These are phyloP conservation scores for Phoma herbarum DNA, from an alignment of 2,329 filamentous ascomycete genomes.

Conservation along the genomic window DNA sequence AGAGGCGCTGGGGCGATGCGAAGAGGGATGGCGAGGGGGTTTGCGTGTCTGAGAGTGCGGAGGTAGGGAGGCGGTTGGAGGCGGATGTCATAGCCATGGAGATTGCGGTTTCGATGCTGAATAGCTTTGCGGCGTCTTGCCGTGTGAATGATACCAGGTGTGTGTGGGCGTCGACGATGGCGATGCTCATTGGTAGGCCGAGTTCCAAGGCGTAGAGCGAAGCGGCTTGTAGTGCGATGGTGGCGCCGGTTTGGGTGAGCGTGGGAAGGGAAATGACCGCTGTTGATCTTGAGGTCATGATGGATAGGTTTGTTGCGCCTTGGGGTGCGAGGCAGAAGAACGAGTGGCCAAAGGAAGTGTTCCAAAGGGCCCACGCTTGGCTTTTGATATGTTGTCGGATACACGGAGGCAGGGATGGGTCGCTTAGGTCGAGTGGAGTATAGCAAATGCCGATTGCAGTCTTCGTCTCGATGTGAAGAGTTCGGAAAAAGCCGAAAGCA, in stretches of 20 bases:
- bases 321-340: too few species aligned
- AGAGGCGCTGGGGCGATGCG: slow-evolving; percentile 59
- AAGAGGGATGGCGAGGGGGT: slow-evolving; percentile 57
- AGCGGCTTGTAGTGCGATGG: slow-evolving; percentile 40
- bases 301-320: too few species aligned
- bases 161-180: slow-evolving; percentile 54
- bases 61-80: slow-evolving; percentile 61
- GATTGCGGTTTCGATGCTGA: slow-evolving; percentile 66
- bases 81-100: slow-evolving; percentile 67
- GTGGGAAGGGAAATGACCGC: slow-evolving; percentile 34
- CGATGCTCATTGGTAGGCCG: slow-evolving; percentile 56
- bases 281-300: slow-evolving; percentile 27
- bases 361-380: background rate
- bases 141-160: slow-evolving; percentile 58
- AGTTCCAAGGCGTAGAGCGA: slow-evolving; percentile 38
- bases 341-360: too few species aligned
- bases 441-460: background rate
- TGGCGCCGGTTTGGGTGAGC: slow-evolving; percentile 43
- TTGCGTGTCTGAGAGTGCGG: slow-evolving; percentile 60
- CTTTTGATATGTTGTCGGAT: background rate
- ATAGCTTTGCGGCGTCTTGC: slow-evolving; percentile 60
- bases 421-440: background rate
- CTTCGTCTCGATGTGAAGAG: slow-evolving; percentile 5
- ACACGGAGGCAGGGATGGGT: background rate
- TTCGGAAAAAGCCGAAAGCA: slow-evolving; percentile 6